Evolutionary conservation across 441 rosid genomes (phyloP).

Genomic region (Aquilaria agallochum): DNA sequence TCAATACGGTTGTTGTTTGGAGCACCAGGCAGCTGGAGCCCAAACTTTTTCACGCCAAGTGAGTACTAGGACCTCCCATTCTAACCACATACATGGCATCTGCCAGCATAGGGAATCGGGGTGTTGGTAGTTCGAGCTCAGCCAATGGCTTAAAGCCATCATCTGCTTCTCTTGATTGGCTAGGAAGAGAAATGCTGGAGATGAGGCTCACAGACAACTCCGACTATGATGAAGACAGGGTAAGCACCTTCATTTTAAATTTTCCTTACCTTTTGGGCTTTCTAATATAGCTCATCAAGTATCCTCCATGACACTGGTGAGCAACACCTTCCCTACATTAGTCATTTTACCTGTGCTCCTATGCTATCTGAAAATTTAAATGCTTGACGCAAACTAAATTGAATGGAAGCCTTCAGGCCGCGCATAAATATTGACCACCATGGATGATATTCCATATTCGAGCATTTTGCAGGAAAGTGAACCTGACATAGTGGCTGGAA

Average conservation of each 20-base stretch:
- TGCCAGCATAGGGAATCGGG: conserved; percentile 85
- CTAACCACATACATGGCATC: conserved; percentile 52
- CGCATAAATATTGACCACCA: background rate
- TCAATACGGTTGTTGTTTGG: too few relatives aligned
- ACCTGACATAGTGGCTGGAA: conserved; percentile 85
- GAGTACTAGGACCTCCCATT: conserved; percentile 27
- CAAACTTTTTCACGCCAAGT: background rate
- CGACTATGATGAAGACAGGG: conserved; percentile 83
- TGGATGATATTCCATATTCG: conserved; percentile 2
- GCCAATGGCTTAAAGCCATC: conserved; percentile 76
- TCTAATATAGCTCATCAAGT: too few relatives aligned
- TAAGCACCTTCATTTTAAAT: conserved; percentile 24
- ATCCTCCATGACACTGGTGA: too few relatives aligned
- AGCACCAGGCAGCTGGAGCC: too few relatives aligned
- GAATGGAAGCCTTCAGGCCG: background rate
- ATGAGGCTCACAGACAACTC: conserved; percentile 80
- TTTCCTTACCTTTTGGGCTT: too few relatives aligned
- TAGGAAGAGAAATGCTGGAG: conserved; percentile 91
- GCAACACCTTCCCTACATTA: background rate
- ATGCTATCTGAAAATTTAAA: background rate
- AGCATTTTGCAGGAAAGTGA: conserved; percentile 76
- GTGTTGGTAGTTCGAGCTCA: conserved; percentile 93
- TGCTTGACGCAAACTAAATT: background rate
- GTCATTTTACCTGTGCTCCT: background rate
- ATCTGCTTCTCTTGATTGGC: conserved; percentile 95